Evolutionary conservation across 1,284 basidiomycete genomes (phyloP).

Genomic region (Marasmius fiardii): DNA sequence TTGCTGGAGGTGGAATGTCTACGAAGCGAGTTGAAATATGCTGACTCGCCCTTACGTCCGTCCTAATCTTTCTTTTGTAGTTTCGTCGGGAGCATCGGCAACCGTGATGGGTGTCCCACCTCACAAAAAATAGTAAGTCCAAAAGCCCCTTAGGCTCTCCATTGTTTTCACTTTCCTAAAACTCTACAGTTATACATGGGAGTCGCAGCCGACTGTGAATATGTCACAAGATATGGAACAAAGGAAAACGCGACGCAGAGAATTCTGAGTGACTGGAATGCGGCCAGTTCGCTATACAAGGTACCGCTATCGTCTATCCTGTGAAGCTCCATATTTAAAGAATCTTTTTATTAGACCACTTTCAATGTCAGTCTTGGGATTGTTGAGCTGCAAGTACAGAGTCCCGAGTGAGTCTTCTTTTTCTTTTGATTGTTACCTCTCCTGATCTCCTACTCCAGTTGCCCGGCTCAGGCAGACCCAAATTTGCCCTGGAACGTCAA

Average conservation of each 20-base stretch:
- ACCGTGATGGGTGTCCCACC: conserved; percentile 70
- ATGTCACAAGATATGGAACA: conserved; percentile 62
- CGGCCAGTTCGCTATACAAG: conserved; percentile 78
- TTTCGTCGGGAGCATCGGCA: conserved; percentile 66
- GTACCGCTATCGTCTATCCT: conserved; percentile 23
- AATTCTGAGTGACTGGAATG: conserved; percentile 79
- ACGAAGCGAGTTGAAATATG: conserved; percentile 45
- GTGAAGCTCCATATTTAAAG: conserved; percentile 3
- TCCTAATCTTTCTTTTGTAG: conserved; percentile 32
- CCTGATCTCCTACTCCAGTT: conserved; percentile 30
- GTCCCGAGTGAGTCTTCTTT: conserved; percentile 35
- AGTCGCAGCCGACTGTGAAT: conserved; percentile 87
- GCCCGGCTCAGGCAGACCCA: conserved; percentile 48
- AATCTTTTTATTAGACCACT: conserved; percentile 40
- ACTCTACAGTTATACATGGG: conserved; percentile 68
- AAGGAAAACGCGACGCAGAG: conserved; percentile 66
- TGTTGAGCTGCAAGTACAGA: conserved; percentile 71
- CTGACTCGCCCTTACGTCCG: background rate
- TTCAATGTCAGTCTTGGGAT: conserved; percentile 90
- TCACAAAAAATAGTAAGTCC: conserved; percentile 72
- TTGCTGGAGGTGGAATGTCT: conserved; percentile 45
- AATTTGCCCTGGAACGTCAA: conserved; percentile 59
- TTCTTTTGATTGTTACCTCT: background rate
- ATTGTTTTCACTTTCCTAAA: background rate
- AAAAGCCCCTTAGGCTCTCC: conserved; percentile 26